Percentiles rank a stretch among this genome's conserved stretches.
phyloP scores from a whole-genome alignment of 331 rosid genomes.

The Malus hybrid region DNA sequence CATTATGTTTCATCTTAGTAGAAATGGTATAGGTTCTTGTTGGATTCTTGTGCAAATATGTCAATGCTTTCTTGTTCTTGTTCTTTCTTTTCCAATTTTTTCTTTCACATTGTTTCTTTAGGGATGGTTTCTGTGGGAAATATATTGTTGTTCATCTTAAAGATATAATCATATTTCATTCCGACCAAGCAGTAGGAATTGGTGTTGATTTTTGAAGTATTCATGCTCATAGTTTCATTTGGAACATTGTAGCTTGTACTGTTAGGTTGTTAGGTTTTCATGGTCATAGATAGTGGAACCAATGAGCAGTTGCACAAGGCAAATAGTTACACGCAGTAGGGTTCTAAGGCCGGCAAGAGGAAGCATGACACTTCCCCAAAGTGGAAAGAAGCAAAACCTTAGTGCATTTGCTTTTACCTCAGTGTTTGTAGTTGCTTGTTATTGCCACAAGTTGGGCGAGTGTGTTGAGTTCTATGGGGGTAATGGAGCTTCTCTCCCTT shows the following conservation, averaged over 20 bases:
- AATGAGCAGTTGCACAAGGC: slow-evolving; percentile 61
- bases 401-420: slow-evolving; percentile 54
- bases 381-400: slow-evolving; percentile 48
- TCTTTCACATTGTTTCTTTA: neutral
- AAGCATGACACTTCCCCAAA: slow-evolving; percentile 29
- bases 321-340: slow-evolving; percentile 63
- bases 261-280: slow-evolving; percentile 2
- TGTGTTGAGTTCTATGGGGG: too few relatives aligned
- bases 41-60: slow-evolving; percentile 17
- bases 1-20: slow-evolving; percentile 40
- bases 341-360: slow-evolving; percentile 44
- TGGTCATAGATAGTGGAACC: slow-evolving; percentile 43
- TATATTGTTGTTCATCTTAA: slow-evolving; percentile 1
- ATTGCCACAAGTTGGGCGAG: too few relatives aligned
- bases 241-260: neutral
- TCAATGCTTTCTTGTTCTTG: neutral
- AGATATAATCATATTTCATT: neutral
- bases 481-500: too few relatives aligned
- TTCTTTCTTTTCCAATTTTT: neutral
- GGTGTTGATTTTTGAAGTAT: too few relatives aligned
- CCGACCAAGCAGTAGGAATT: too few relatives aligned
- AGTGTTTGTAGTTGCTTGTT: too few relatives aligned
- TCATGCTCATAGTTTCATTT: too few relatives aligned
- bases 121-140: neutral
- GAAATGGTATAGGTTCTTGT: slow-evolving; percentile 3